These are phyloP conservation scores for Zygosaccharomyces rouxii DNA, from an alignment of 805 yeast genomes.

Conservation along the genomic window DNA sequence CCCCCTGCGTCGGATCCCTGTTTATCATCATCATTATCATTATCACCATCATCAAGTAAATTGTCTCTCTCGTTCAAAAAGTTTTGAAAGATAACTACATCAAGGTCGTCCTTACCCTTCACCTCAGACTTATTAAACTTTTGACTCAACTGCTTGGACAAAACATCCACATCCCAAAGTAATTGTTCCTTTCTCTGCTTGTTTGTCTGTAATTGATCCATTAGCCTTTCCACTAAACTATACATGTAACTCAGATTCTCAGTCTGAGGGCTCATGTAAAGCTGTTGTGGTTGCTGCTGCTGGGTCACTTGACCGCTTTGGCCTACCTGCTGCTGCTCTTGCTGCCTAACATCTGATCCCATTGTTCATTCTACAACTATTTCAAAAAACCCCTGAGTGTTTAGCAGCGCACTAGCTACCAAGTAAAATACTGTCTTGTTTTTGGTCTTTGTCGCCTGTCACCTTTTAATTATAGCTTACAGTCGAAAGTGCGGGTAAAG, in stretches of 20 bases:
- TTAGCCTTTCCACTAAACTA: constrained; percentile 19
- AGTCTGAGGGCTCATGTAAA: constrained; percentile 29
- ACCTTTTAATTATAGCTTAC: neutral
- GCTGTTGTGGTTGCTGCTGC: constrained; percentile 20
- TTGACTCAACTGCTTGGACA: constrained; percentile 17
- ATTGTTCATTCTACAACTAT: neutral
- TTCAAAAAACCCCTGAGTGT: neutral
- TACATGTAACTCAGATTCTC: constrained; percentile 28
- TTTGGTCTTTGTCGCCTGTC: neutral
- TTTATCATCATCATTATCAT: neutral
- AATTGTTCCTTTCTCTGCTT: constrained; percentile 20
- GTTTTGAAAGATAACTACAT: constrained; percentile 17
- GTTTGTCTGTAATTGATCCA: constrained; percentile 19
- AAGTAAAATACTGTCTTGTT: neutral
- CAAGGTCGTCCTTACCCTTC: constrained; percentile 9
- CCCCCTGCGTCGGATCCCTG: neutral
- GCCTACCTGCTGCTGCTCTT: neutral
- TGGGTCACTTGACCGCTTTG: constrained; percentile 4
- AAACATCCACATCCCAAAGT: constrained; percentile 18
- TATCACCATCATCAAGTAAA: neutral
- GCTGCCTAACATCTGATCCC: constrained; percentile 3
- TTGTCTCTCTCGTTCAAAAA: constrained; percentile 16
- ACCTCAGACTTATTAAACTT: constrained; percentile 5
- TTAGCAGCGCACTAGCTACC: neutral
- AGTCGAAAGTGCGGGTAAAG: neutral